Evolutionary conservation across 179 eudicot genomes (phyloP), one percentile per base, ranked within the genome.

Genomic region (Amaranthus tricolor): DNA sequence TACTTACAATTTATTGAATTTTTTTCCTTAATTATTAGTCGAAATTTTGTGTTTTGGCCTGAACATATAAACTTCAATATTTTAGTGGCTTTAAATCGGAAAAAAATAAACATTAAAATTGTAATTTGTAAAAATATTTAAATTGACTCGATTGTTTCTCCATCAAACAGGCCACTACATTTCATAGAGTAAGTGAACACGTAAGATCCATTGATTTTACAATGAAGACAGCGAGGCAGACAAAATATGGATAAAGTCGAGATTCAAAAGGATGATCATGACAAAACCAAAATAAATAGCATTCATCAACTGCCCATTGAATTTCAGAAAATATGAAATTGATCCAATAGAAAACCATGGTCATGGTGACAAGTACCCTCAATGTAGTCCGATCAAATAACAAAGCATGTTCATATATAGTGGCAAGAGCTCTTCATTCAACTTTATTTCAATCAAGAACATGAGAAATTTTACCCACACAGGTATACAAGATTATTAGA

Each of bases 251-350:
- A 60, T 60, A 60, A 60, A 60, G 9, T 20, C 4, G 49, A 44
- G 7, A 44, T 44, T 64, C 52, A 64, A 44, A 13, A 15, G 12
- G 12, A 64, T 4, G 44, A 44, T 64, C 5, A 64, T 64, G 44
- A 44, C 51, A 16, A 10, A 13, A 44, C n/a, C 50, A 64, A 6
- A 64, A 64, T 31, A 6, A 15, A 19, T 8, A 64, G 68, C 7
- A 44, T 43, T 45, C 68, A 64, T 64, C 68, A 64, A 64, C 13
- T 51, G n/a, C 51, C 51, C 51, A 6, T 64, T 44, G 51, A 64
- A 64, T 43, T 13, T 64, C 3, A 5, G 40, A 40, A 62, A 2
- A 44, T 12, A 44, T 8, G 50, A 31, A 31, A 31, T 31, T 40
- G 43, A 59, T 59, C 43, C 19, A 59, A 59, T 10, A 54, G 58